Percentiles rank a stretch among this genome's conserved stretches.
Conservation (phyloP, 176 grass and related monocot species). For the Triticum monococcum region DNA sequence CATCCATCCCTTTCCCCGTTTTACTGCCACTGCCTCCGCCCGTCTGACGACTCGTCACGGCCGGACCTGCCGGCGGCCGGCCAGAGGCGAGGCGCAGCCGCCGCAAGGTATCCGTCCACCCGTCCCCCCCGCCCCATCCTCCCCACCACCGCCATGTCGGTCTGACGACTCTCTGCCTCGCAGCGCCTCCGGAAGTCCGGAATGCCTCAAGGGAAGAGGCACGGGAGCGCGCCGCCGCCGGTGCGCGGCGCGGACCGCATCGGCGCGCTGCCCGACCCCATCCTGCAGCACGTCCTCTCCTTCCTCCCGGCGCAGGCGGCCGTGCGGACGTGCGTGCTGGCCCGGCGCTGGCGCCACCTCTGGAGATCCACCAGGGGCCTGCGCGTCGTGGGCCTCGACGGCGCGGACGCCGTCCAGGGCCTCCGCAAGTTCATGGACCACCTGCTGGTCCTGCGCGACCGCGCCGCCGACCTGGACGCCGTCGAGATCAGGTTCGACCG, state of each 20-base stretch:
- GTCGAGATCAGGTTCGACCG: not conserved
- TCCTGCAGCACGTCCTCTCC: not conserved
- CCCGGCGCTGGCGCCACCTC: not conserved
- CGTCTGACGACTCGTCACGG: too few relatives aligned
- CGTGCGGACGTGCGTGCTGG: not conserved
- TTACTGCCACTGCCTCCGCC: too few relatives aligned
- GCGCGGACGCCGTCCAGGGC: not conserved
- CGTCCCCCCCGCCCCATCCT: not conserved
- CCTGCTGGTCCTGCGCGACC: not conserved
- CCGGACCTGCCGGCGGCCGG: too few relatives aligned
- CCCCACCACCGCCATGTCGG: not conserved
- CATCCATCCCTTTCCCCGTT: too few relatives aligned
- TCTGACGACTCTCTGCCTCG: not conserved
- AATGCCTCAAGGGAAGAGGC: not conserved
- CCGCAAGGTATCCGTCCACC: not conserved
- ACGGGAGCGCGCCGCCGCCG: not conserved
- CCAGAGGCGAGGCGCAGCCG: not conserved
- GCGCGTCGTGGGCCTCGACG: not conserved
- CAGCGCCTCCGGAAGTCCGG: not conserved
- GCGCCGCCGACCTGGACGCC: not conserved
- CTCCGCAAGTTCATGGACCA: not conserved
- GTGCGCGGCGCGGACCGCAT: not conserved
- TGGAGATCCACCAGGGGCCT: not conserved
- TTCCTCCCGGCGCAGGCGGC: not conserved
- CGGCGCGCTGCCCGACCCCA: not conserved